These are phyloP conservation scores for Komagataella pastoris DNA, from an alignment of 805 yeast species.

Conservation along the genomic window DNA sequence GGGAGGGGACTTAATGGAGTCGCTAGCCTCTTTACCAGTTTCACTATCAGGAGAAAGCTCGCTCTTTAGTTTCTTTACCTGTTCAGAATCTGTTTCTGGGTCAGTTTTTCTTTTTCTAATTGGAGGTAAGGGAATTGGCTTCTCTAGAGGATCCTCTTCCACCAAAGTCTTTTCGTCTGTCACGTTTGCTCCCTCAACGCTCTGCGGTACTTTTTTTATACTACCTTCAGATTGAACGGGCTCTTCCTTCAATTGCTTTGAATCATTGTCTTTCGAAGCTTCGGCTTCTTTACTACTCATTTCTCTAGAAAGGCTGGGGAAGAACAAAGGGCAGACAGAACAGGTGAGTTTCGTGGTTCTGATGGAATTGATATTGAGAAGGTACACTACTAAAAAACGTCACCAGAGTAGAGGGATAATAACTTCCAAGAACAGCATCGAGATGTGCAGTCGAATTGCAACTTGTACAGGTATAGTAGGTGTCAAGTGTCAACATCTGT, in stretches of 20 bases:
- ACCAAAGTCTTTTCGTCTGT: constrained; percentile 1
- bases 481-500: too few species aligned
- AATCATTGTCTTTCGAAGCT: constrained; percentile 5
- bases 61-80: neutral
- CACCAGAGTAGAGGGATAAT: neutral
- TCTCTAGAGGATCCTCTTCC: constrained; percentile 2
- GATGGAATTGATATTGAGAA: neutral
- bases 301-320: constrained; percentile 8
- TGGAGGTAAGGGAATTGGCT: neutral
- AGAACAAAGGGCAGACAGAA: neutral
- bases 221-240: constrained; percentile 1
- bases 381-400: neutral
- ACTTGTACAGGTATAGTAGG: too few species aligned
- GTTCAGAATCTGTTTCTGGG: neutral
- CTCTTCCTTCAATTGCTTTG: constrained; percentile 1
- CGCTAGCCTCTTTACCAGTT: neutral
- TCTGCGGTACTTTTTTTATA: constrained; percentile 5
- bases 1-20: neutral
- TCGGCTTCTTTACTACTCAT: constrained; percentile 12
- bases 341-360: neutral
- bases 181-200: constrained; percentile 5
- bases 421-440: neutral
- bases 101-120: neutral
- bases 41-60: neutral
- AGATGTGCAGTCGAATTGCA: neutral